phyloP scores from a whole-genome alignment of 2,329 filamentous ascomycete species.

The Fusarium austroafricanum region DNA sequence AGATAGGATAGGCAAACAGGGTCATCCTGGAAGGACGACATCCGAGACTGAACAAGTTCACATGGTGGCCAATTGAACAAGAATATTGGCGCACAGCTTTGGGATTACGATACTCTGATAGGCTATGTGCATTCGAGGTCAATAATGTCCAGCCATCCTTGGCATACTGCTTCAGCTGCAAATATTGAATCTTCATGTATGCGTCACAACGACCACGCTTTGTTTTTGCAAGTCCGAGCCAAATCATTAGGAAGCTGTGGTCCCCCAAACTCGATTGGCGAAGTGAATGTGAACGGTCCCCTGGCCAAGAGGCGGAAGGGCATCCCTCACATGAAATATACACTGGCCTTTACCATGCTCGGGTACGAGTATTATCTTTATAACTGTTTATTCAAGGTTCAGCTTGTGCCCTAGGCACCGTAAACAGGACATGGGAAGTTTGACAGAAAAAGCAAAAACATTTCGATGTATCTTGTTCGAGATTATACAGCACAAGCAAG shows the following conservation, averaged over 20 bases:
- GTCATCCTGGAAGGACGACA: constrained; percentile 3
- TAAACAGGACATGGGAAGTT: not conserved
- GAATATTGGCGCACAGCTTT: not conserved
- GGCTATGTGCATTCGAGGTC: not conserved
- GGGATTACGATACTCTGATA: not conserved
- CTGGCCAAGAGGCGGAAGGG: not conserved
- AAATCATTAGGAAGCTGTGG: not conserved
- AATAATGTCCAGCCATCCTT: no score
- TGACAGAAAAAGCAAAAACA: not conserved
- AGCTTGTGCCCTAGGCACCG: not conserved
- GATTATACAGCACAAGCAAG: not conserved
- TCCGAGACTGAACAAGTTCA: not conserved
- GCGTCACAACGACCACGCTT: not conserved
- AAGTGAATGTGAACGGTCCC: not conserved
- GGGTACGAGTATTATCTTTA: not conserved
- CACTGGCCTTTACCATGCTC: not conserved
- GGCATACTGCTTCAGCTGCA: not conserved
- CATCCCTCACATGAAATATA: not conserved
- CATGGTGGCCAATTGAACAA: not conserved
- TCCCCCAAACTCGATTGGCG: not conserved
- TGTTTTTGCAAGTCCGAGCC: not conserved
- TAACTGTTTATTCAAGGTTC: not conserved
- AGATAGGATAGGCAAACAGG: not conserved
- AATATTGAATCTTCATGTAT: not conserved
- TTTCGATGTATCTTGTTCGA: not conserved